Base-by-base conservation (phyloP, 148 eudicot genomes). In the Arctostaphylos glauca region DNA sequence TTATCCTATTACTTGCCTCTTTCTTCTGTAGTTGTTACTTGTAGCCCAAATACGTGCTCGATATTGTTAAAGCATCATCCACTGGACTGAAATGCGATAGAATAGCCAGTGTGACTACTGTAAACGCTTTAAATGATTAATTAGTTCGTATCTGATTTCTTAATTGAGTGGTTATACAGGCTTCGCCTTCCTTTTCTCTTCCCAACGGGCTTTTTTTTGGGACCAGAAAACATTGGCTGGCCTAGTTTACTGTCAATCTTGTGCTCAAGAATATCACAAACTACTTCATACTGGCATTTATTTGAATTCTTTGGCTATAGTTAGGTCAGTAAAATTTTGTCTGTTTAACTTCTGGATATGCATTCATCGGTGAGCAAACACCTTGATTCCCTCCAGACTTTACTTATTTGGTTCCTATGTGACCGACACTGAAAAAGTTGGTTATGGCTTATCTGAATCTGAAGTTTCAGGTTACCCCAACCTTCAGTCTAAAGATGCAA, bases 1-100 rank as follows among this genome's bases (percentile, higher is more conserved):
- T 77, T 46, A 54, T 83, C 54, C 9, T 66, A 68, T 19, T 77
- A 41, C 15, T 73, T 58, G 44, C n/a, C 70, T 18, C 53, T 77
- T 78, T 68, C 10, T 56, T 16, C 44, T 53, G 67, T 76, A 38
- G 38, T 82, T 25, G 74, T 76, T 46, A 18, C 53, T 59, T 70
- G 54, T 76, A 76, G 55, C 73, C 31, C 19, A 48, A 10, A 64
- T 31, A 31, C 44, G 19, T 62, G 38, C 58, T 31, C 44, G 14
- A 31, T 74, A 58, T 6, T 23, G 21, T 50, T 38, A 76, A 74
- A 52, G 58, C 18, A 14, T 75, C 2, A 31, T 43, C 31, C 60
- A 46, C 9, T 64, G 25, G 13, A 52, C 60, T 12, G 59, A 76
- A 54, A 38, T 76, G 44, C 54, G 64, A 13, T 16, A 9, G 31